Percentiles rank a stretch among this genome's conserved stretches.
phyloP scores from a whole-genome alignment of 495 filamentous ascomycete genomes.

The Penicillium simplicissimum region DNA sequence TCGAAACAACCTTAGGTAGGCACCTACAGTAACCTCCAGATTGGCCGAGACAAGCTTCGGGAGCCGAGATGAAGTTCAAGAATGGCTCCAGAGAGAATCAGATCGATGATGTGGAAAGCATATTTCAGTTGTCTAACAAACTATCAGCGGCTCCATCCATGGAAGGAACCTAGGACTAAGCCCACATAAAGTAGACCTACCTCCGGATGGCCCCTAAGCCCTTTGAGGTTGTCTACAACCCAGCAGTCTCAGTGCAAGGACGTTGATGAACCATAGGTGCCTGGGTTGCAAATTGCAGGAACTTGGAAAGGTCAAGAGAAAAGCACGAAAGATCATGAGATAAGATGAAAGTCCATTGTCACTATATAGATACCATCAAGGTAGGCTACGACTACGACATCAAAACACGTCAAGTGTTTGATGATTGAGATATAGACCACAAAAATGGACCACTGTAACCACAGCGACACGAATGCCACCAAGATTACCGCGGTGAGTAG shows the following conservation, averaged over 20 bases:
- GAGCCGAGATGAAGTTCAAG: neutral
- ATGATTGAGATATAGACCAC: conserved; percentile 56
- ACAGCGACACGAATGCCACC: conserved; percentile 46
- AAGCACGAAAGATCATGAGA: neutral
- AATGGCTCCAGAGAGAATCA: neutral
- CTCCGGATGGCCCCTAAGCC: too few relatives aligned
- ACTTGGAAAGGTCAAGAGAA: neutral
- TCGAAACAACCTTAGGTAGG: neutral
- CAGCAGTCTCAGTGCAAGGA: neutral
- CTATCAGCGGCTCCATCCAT: too few relatives aligned
- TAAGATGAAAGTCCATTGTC: neutral
- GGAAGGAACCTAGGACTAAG: too few relatives aligned
- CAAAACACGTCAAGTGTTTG: neutral
- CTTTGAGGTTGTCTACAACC: neutral
- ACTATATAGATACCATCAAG: neutral
- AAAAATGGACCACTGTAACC: conserved; percentile 73
- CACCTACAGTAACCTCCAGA: too few relatives aligned
- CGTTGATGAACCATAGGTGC: too few relatives aligned
- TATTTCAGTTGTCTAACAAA: too few relatives aligned
- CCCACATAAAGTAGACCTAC: too few relatives aligned
- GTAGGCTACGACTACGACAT: conserved; percentile 5
- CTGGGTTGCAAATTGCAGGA: too few relatives aligned
- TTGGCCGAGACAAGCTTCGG: neutral
- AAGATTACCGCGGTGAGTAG: conserved; percentile 76
- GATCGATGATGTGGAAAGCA: neutral